Percentiles rank a stretch among this genome's conserved stretches.
phyloP scores from a whole-genome alignment of 2,329 filamentous ascomycete genomes.

The Exophiala sp. region DNA sequence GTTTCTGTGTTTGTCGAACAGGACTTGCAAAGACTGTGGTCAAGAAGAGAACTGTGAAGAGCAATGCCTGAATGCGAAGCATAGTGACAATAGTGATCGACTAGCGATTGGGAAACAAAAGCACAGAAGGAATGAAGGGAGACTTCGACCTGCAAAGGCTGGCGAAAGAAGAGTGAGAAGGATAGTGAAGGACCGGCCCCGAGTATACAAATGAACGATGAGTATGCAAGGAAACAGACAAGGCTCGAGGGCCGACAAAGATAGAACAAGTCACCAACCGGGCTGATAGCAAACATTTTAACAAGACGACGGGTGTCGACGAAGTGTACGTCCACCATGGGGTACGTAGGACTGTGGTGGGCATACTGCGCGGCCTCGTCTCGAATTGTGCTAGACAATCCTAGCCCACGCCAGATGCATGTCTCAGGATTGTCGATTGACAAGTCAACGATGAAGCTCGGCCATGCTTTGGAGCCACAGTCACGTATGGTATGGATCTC shows the following conservation, averaged over 20 bases:
- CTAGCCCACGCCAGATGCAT: constrained; percentile 18
- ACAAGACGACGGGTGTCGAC: constrained; percentile 2
- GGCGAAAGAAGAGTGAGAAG: constrained; percentile 13
- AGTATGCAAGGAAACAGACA: constrained; percentile 11
- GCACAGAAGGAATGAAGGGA: constrained; percentile 6
- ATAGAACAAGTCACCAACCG: constrained; percentile 17
- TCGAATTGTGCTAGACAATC: constrained; percentile 16
- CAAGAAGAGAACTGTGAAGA: constrained; percentile 31
- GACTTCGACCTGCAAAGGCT: constrained; percentile 5
- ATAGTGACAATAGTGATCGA: constrained; percentile 21
- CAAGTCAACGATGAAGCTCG: constrained; percentile 12
- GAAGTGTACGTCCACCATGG: neutral
- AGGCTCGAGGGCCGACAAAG: constrained; percentile 20
- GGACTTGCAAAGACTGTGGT: constrained; percentile 35
- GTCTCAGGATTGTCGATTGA: constrained; percentile 20
- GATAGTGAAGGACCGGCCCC: constrained; percentile 25
- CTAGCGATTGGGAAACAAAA: constrained; percentile 9
- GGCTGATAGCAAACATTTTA: constrained; percentile 18
- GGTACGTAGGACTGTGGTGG: neutral
- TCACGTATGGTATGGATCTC: too few relatives aligned
- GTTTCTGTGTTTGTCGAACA: constrained; percentile 29
- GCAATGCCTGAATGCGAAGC: constrained; percentile 24
- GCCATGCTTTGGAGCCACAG: constrained; percentile 9
- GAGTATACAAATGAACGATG: constrained; percentile 11
- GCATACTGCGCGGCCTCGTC: constrained; percentile 13